phyloP scores from a whole-genome alignment of 768 basidiomycete genomes.

The Mycena floridula region DNA sequence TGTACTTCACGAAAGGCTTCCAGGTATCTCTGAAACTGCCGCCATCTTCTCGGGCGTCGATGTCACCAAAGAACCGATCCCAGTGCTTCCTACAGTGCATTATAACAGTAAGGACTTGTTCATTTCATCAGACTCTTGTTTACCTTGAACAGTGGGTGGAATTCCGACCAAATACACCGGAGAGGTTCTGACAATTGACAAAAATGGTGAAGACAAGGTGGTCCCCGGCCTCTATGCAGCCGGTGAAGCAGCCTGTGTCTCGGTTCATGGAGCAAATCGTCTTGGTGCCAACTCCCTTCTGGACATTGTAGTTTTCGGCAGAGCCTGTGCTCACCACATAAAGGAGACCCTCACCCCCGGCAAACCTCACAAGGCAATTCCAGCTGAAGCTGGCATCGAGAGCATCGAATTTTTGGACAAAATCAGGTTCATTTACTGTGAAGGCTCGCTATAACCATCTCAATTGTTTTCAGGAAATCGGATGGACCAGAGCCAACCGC shows the following conservation, averaged over 20 bases:
- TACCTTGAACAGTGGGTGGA: slow-evolving; percentile 75
- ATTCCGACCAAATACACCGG: slow-evolving; percentile 99
- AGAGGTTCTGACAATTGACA: slow-evolving; percentile 86
- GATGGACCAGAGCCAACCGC: slow-evolving; percentile 83
- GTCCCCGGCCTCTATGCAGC: slow-evolving; percentile 98
- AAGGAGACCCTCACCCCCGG: slow-evolving; percentile 85
- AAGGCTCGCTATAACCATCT: neutral
- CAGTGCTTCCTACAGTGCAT: slow-evolving; percentile 96
- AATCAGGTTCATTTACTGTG: slow-evolving; percentile 46
- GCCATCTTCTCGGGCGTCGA: slow-evolving; percentile 99
- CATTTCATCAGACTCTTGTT: slow-evolving; percentile 11
- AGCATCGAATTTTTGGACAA: slow-evolving; percentile 87
- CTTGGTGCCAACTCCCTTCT: slow-evolving; percentile 98
- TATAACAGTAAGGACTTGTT: slow-evolving; percentile 76
- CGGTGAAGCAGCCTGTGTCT: slow-evolving; percentile 97
- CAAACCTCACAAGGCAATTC: slow-evolving; percentile 83
- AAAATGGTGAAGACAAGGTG: slow-evolving; percentile 85
- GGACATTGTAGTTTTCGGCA: slow-evolving; percentile 98
- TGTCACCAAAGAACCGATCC: slow-evolving; percentile 99
- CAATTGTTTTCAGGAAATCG: slow-evolving; percentile 44
- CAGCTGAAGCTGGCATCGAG: slow-evolving; percentile 78
- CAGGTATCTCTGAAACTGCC: slow-evolving; percentile 99
- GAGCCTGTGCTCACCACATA: slow-evolving; percentile 98
- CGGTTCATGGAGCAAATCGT: slow-evolving; percentile 98
- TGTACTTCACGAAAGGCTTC: slow-evolving; percentile 91